Base-by-base conservation (phyloP, 805 yeast species). In the Wickerhamomyces canadensis region DNA sequence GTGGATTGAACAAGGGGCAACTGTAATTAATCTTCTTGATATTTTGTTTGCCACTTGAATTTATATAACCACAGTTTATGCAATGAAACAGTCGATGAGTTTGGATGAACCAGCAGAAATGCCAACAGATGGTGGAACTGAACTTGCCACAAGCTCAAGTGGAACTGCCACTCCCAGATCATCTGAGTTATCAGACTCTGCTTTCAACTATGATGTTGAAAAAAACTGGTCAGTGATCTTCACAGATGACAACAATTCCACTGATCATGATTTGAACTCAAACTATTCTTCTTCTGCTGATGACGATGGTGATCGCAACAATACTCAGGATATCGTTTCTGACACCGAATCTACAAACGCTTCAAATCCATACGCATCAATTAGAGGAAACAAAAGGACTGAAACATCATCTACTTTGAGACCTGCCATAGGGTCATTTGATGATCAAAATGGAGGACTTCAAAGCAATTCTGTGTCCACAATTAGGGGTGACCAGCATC, bases 171-270 rank as follows among this genome's bases (percentile, higher is more conserved):
- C 42, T 16, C 27, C 42, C 18, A 31, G 19, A 3, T 10, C 42
- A 4, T 31, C 34, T 7, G 36, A 25, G 24, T 5, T 33, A 13
- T 37, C 48, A 6, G 51, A 40, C 19, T 35, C 48, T 2, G 36
- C 40, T 16, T 43, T 50, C 34, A 34, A 38, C 22, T 48, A 44
- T 26, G 55, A 51, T 13, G 31, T 49, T 27, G 52, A 46, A 23
- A 38, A 45, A 18, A 53, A 51, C 36, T 54, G 59, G 59, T 54
- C 59, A 4, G 28, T 52, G 43, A 49, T 54, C 16, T 53, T 52
- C 38, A 54, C 55, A 4, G 58, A 54, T 35, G 59, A 54, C 29
- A 53, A 45, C 40, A 37, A 37, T 38, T 51, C 54, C 13, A 51
- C 58, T 5, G 59, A 54, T 27, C 44, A 43, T 27, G 57, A 54